These are phyloP conservation scores for Cytospora piceicola DNA, from an alignment of 2,329 filamentous ascomycete species.

Conservation along the genomic window DNA sequence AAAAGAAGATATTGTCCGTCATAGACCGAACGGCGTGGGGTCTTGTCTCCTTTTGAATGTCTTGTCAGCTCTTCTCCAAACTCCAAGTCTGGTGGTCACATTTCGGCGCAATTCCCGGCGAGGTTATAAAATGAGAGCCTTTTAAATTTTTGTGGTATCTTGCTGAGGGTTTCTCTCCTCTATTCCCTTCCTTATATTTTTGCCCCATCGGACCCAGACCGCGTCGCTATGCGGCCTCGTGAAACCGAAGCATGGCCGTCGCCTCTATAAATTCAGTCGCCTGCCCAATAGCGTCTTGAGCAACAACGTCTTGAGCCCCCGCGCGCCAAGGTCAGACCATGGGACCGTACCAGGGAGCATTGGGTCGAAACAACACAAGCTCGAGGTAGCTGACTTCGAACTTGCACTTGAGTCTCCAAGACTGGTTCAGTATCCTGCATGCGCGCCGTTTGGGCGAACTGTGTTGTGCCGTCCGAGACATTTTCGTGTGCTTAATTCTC, in stretches of 20 bases:
- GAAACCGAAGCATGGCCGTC: neutral
- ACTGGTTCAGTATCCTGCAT: neutral
- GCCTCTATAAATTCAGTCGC: neutral
- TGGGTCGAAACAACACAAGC: neutral
- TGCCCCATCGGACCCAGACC: neutral
- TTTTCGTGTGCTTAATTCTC: neutral
- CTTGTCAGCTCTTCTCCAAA: neutral
- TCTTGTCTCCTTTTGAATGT: neutral
- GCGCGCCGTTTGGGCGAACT: neutral
- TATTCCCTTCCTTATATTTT: neutral
- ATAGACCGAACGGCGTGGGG: neutral
- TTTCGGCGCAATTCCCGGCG: neutral
- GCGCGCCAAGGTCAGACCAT: neutral
- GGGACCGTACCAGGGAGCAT: neutral
- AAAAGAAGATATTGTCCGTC: neutral
- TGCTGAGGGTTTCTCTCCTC: neutral
- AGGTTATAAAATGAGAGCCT: neutral
- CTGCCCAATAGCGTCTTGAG: neutral
- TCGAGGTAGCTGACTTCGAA: neutral
- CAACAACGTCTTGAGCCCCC: neutral
- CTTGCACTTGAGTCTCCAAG: neutral
- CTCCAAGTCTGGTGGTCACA: neutral
- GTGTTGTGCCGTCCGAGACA: constrained; percentile 9
- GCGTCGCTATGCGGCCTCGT: neutral
- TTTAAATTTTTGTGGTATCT: neutral